Evolutionary conservation across 495 filamentous ascomycete genomes (phyloP), one percentile per base, ranked within the genome.

Genomic region (Daldinia loculata): DNA sequence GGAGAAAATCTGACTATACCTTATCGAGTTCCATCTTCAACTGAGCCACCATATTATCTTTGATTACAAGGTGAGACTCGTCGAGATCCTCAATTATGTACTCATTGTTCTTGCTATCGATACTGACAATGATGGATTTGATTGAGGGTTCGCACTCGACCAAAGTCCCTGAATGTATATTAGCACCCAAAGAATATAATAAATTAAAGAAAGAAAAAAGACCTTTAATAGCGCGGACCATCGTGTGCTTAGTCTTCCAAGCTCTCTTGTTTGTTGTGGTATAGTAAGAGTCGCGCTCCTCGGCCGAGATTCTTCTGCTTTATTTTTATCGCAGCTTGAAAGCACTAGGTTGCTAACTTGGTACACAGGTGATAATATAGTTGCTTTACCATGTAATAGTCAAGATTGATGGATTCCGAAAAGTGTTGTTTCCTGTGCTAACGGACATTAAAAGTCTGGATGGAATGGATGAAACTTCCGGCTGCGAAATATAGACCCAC

Each of bases 51-150:
- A 93, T 83, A 75, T 88, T 87, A 69, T 93, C 91, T 75, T 92
- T 92, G 66, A 93, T 87, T 2, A 94, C 84, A 2, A 94, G 81
- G 43, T 88, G 88, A 61, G 88, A 83, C 72, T 93, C 91, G 74
- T 93, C 91, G 2, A 93, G 80, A 52, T 93, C 91, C 75, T 93
- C 91, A 52, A 88, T 86, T 48, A 88, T 84, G 69, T 84, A 84
- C 45, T 85, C 83, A 69, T 87, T 79, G 50, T 80, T 76, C 12
- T 80, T 76, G 81, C 82, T 78, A 77, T 92, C 78, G 77, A 92
- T 82, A 74, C 86, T 84, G 76, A 89, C 52, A 78, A 91, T 85
- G 75, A 87, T 86, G 61, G 86, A 83, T 75, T 84, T 86, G 79
- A 86, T 86, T 48, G 80, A 84, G 29, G 83, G 85, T 74, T 94